These are phyloP conservation scores for Aspergillus cejpii DNA, from an alignment of 2,329 filamentous ascomycete genomes.

Conservation along the genomic window DNA sequence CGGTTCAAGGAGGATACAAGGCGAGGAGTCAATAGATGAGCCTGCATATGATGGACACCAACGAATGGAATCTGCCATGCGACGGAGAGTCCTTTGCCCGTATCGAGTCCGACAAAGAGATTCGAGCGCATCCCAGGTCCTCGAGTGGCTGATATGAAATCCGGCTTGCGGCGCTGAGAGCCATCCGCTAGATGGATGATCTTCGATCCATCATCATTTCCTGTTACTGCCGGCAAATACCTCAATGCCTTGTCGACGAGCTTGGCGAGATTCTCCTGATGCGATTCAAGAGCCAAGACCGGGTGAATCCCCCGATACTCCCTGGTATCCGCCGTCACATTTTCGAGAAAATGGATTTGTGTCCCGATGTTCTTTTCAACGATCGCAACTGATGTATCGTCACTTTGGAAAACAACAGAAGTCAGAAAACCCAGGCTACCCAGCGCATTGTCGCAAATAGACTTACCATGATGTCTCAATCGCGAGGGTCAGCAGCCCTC, in stretches of 20 bases:
- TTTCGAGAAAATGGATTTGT: conserved; percentile 68
- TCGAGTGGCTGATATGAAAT: conserved; percentile 82
- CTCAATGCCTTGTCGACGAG: conserved; percentile 61
- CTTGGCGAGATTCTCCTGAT: conserved; percentile 62
- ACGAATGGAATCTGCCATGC: conserved; percentile 78
- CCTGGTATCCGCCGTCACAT: conserved; percentile 72
- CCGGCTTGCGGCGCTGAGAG: conserved; percentile 50
- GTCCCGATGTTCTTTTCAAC: conserved; percentile 55
- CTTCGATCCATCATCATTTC: conserved; percentile 8
- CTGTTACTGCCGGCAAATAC: conserved; percentile 43
- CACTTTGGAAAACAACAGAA: conserved; percentile 44
- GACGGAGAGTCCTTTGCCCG: conserved; percentile 77
- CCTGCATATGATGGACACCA: conserved; percentile 95
- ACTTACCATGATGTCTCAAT: conserved; percentile 44
- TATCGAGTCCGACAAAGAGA: conserved; percentile 69
- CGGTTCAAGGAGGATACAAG: conserved; percentile 58
- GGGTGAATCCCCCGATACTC: conserved; percentile 74
- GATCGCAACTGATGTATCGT: conserved; percentile 86
- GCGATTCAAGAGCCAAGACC: conserved; percentile 64
- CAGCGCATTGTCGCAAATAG: neutral
- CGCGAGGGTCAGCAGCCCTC: conserved; percentile 40
- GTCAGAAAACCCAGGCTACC: conserved; percentile 3
- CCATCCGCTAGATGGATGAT: conserved; percentile 18
- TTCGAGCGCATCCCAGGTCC: conserved; percentile 84
- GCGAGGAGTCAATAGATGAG: conserved; percentile 81